Base-by-base conservation (phyloP, 2,329 filamentous ascomycete genomes). In the Aspergillus candidus region DNA sequence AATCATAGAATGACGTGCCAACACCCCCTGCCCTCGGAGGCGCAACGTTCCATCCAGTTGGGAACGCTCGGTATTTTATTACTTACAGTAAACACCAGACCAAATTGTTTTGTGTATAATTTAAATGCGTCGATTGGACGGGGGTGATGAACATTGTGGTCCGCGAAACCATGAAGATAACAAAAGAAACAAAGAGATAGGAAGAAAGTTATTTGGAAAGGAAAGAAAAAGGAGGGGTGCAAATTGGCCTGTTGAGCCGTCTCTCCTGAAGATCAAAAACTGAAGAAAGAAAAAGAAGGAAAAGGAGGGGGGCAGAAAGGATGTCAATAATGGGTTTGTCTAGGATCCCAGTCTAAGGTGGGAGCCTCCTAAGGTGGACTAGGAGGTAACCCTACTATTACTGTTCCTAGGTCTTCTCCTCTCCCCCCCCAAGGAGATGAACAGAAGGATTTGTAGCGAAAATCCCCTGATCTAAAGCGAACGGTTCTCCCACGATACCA, bases 31-130 rank as follows among this genome's bases (percentile, higher is more conserved):
- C 45, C 37, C 35, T 18, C 46, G 41, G 52, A 53, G 53, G 53
- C 55, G 53, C 55, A 56, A 57, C 50, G 50, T 57, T 56, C 55
- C 55, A 57, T 56, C 46, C 55, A 55, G 50, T 55, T 52, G 53
- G 55, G 50, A 56, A 48, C 41, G 12, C 37, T 38, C 31, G 35
- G 34, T 44, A 30, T 41, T 46, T 46, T 27, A 40, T 48, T 46
- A 43, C 38, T 48, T 48, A 43, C 43, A 37, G 10, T 27, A 27
- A 5, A 27, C 18, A 10, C 22, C 22, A 8, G 22, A 27, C 22
- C 7, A 27, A 27, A 27, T 27, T 10, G 22, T 27, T 27, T 7
- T 27, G 22, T 27, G 22, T 27, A 7, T 27, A 27, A 10, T 10
- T 27, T 27, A 10, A 27, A 27, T 27, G 22, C 22, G 22, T 27